phyloP scores from a whole-genome alignment of 345 rosid genomes.

The Litchi chinensis region DNA sequence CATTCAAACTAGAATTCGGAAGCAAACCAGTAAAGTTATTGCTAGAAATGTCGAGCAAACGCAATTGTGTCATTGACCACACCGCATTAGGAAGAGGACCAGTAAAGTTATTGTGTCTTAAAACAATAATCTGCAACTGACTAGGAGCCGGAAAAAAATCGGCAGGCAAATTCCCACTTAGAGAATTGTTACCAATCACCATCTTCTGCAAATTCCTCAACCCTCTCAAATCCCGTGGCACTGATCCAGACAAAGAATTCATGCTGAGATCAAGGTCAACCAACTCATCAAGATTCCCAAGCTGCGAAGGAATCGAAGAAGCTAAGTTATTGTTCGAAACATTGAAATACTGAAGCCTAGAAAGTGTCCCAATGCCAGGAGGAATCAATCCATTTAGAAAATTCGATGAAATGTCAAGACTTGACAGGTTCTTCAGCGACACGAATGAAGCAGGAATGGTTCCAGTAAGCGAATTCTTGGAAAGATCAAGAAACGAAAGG shows the following conservation, averaged over 20 bases:
- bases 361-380: constrained; percentile 52
- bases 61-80: constrained; percentile 65
- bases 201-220: constrained; percentile 66
- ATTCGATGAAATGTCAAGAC: constrained; percentile 79
- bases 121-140: constrained; percentile 62
- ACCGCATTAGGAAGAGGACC: constrained; percentile 55
- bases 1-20: constrained; percentile 43
- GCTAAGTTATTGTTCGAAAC: constrained; percentile 72
- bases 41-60: constrained; percentile 64
- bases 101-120: constrained; percentile 53
- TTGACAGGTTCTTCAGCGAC: constrained; percentile 54
- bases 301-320: constrained; percentile 67
- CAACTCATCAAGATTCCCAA: constrained; percentile 66
- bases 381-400: constrained; percentile 67
- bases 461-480: constrained; percentile 64
- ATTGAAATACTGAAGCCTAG: constrained; percentile 62
- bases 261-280: constrained; percentile 82
- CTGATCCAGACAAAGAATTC: constrained; percentile 64
- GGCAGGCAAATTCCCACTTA: constrained; percentile 58
- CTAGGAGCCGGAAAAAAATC: constrained; percentile 52
- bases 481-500: constrained; percentile 69
- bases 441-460: constrained; percentile 66
- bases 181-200: constrained; percentile 54
- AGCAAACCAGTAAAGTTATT: constrained; percentile 78
- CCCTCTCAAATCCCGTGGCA: constrained; percentile 60